Evolutionary conservation across 495 filamentous ascomycete genomes (phyloP).

Genomic region (Tuber microsphaerosporum): DNA sequence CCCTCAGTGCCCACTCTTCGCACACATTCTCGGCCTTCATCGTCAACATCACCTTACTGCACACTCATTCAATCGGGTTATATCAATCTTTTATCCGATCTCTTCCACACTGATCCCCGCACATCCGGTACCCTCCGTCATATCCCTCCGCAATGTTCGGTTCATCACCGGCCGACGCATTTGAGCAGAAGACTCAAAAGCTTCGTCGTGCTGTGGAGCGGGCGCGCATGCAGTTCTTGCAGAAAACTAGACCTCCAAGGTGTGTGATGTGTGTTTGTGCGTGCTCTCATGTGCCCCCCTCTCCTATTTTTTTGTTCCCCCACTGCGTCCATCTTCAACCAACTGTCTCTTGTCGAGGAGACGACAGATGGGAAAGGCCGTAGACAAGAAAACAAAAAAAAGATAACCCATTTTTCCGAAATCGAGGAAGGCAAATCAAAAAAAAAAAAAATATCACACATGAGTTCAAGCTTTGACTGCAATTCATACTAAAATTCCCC

Average conservation of each 20-base stretch:
- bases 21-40: not conserved
- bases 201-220: slow-evolving; percentile 34
- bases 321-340: not conserved
- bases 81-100: not conserved
- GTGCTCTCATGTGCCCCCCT: not conserved
- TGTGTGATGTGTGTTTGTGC: slow-evolving; percentile 16
- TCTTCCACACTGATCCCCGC: not conserved
- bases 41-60: not conserved
- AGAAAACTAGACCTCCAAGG: slow-evolving; percentile 33
- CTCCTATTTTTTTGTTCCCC: not conserved
- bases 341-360: not conserved
- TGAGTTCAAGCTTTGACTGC: not conserved
- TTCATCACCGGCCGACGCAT: slow-evolving; percentile 17
- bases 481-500: slow-evolving; percentile 14
- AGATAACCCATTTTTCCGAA: not conserved
- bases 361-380: not conserved
- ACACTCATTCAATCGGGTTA: not conserved
- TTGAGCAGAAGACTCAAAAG: slow-evolving; percentile 35
- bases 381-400: not conserved
- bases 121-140: not conserved
- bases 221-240: slow-evolving; percentile 35
- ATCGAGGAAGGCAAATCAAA: not conserved
- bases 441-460: not conserved
- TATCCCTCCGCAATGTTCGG: not conserved
- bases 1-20: not conserved